Percentiles rank a stretch among this genome's conserved stretches.
Evolutionary conservation across 768 basidiomycete species (phyloP).

Genomic region (Leucogyrophana mollusca): DNA sequence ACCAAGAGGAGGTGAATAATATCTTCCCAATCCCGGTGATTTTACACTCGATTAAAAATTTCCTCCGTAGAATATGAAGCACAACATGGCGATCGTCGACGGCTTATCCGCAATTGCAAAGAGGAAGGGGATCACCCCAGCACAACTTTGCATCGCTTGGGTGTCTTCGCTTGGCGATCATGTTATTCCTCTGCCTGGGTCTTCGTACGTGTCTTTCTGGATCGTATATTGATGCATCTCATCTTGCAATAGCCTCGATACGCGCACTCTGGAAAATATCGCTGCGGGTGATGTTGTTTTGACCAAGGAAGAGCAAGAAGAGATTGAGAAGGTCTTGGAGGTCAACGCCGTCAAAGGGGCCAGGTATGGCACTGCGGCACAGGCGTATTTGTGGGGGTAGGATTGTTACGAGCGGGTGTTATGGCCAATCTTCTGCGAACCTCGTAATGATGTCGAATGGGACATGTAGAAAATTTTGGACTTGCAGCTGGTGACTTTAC

Average conservation of each 20-base stretch:
- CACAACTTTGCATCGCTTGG: slow-evolving; percentile 46
- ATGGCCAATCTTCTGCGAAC: neutral
- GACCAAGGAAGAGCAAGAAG: slow-evolving; percentile 36
- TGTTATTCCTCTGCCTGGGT: slow-evolving; percentile 53
- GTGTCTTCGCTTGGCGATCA: slow-evolving; percentile 36
- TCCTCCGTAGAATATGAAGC: slow-evolving; percentile 32
- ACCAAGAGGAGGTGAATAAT: slow-evolving; percentile 39
- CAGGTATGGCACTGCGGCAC: slow-evolving; percentile 30
- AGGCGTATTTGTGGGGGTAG: slow-evolving; percentile 33
- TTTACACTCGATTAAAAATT: neutral
- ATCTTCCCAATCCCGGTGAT: too few relatives aligned
- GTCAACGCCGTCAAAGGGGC: slow-evolving; percentile 35
- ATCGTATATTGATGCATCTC: neutral
- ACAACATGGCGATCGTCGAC: slow-evolving; percentile 46
- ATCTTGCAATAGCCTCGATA: slow-evolving; percentile 23
- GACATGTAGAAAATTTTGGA: neutral
- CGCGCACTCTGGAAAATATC: slow-evolving; percentile 46
- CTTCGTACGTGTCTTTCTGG: slow-evolving; percentile 31
- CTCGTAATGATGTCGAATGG: neutral
- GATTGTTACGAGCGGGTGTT: neutral
- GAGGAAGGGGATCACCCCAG: slow-evolving; percentile 41
- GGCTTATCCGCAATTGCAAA: slow-evolving; percentile 37
- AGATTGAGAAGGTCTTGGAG: slow-evolving; percentile 38
- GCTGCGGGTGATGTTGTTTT: slow-evolving; percentile 43
- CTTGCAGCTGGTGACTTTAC: neutral